phyloP scores from a whole-genome alignment of 2,329 filamentous ascomycete genomes.

The Stylonectria norvegica region DNA sequence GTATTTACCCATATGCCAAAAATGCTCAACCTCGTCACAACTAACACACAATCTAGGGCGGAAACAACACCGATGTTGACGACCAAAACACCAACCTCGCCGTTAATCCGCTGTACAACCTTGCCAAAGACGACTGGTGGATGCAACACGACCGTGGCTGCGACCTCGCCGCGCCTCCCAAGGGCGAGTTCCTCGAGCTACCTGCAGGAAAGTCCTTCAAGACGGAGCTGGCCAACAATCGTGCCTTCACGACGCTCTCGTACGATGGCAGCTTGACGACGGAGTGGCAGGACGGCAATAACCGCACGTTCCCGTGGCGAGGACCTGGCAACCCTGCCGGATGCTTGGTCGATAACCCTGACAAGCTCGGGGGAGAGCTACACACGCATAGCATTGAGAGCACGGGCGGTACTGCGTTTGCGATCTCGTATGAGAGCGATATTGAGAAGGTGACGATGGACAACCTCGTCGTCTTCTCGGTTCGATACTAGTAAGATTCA shows the following conservation, averaged over 20 bases:
- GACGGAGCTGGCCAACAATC: slow-evolving; percentile 49
- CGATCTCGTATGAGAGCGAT: slow-evolving; percentile 49
- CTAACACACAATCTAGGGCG: slow-evolving; percentile 18
- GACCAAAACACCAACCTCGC: slow-evolving; percentile 42
- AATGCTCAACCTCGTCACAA: neutral
- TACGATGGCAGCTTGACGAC: slow-evolving; percentile 36
- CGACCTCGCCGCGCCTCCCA: slow-evolving; percentile 34
- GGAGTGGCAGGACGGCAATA: slow-evolving; percentile 46
- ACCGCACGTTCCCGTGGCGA: slow-evolving; percentile 45
- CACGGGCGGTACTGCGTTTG: slow-evolving; percentile 46
- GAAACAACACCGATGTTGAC: slow-evolving; percentile 31
- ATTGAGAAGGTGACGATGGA: slow-evolving; percentile 45
- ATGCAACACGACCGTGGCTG: slow-evolving; percentile 49
- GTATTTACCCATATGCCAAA: slow-evolving; percentile 7
- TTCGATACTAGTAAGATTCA: slow-evolving; percentile 37
- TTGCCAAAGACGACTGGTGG: slow-evolving; percentile 47
- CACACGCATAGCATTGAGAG: slow-evolving; percentile 43
- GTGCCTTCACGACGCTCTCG: slow-evolving; percentile 45
- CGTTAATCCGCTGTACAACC: slow-evolving; percentile 45
- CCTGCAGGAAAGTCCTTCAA: slow-evolving; percentile 47
- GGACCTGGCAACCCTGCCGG: slow-evolving; percentile 28
- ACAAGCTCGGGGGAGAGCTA: slow-evolving; percentile 43
- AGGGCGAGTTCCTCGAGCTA: slow-evolving; percentile 38
- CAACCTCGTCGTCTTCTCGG: slow-evolving; percentile 50
- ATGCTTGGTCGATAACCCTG: slow-evolving; percentile 26